Evolutionary conservation across 768 basidiomycete species (phyloP), one percentile per base, ranked within the genome.

Genomic region (Lentinula boryana): DNA sequence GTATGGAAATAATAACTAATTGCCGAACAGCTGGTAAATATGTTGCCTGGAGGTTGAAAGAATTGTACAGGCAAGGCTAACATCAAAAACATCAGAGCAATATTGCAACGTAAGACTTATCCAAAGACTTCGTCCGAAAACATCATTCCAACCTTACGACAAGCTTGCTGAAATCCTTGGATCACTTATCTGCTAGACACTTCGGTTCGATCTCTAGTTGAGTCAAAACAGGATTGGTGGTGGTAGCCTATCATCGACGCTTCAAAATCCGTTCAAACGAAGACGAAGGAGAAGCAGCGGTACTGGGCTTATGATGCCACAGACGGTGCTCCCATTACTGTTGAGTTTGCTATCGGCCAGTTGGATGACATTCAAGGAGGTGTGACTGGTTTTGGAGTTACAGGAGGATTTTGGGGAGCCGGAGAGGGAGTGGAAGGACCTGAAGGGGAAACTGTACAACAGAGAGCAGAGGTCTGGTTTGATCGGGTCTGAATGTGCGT

Each of bases 221-320:
- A n/a, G n/a, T n/a, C n/a, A n/a, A n/a, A n/a, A n/a, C n/a, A n/a
- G n/a, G n/a, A n/a, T n/a, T n/a, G n/a, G n/a, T n/a, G n/a, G 27
- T 27, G 27, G 3, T 27, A 55, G 54, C 54, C 33, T 38, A 55
- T 55, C 51, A 31, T 53, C 18, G 13, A 38, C 36, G 16, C 10
- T 21, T 36, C 54, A 0, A 27, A 32, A 21, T 55, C 31, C 18
- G 54, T 15, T 10, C 33, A 18, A 21, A 21, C 21, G 3, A 2
- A 13, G 36, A 7, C 8, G 4, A 8, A n/a, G 35, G 36, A 55
- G 18, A n/a, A 23, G 9, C 36, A 55, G 27, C 12, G 5, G 21
- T 71, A 60, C 61, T 71, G 70, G 70, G 63, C 67, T 1, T 60
- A 56, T 31, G 59, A 61, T 41, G 63, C 58, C 46, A 35, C 52